phyloP scores from a whole-genome alignment of 176 grass and related monocot genomes.

The Tillandsia fasciculata region DNA sequence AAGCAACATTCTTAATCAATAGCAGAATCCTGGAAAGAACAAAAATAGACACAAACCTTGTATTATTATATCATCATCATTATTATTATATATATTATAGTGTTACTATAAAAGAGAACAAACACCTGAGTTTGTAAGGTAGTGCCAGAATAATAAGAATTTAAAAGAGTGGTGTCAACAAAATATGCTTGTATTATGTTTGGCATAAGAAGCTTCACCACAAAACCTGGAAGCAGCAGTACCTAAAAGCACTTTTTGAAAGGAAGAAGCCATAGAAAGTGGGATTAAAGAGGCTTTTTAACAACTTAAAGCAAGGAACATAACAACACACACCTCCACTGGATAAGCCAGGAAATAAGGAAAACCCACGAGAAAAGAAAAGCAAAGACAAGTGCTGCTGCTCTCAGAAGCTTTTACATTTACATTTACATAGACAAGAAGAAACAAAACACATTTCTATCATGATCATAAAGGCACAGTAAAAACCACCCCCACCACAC shows the following conservation, averaged over 20 bases:
- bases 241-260: background rate
- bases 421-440: background rate
- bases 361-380: background rate
- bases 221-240: slow-evolving; percentile 13
- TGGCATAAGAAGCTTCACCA: background rate
- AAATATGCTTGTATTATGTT: background rate
- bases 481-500: background rate
- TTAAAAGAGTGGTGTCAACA: slow-evolving; percentile 1
- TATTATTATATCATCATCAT: background rate
- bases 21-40: background rate
- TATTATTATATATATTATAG: too few relatives aligned
- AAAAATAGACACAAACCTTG: background rate
- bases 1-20: background rate
- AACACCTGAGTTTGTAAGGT: background rate
- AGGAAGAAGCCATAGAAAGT: background rate
- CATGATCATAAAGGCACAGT: background rate
- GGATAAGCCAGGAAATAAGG: background rate
- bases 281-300: slow-evolving; percentile 5
- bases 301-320: background rate
- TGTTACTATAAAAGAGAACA: background rate
- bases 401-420: background rate
- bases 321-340: background rate
- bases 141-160: background rate
- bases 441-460: background rate
- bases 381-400: background rate